These are phyloP conservation scores for Cicer arietinum DNA, from an alignment of 306 rosid species.

Conservation along the genomic window DNA sequence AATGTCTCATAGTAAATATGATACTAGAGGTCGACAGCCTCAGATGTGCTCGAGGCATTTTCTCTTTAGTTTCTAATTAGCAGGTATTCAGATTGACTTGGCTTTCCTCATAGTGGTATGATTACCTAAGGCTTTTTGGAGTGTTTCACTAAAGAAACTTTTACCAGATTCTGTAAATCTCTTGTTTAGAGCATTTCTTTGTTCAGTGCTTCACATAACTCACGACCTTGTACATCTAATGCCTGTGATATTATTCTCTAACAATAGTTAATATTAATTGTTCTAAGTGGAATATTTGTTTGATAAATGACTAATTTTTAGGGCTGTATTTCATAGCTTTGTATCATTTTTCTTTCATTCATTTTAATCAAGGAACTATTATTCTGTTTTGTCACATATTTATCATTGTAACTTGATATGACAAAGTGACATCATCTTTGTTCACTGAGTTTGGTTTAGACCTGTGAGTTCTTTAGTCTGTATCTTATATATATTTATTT, in stretches of 20 bases:
- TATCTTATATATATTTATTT: no score
- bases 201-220: neutral
- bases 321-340: neutral
- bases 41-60: neutral
- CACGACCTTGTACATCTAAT: neutral
- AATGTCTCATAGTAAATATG: neutral
- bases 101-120: neutral
- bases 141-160: neutral
- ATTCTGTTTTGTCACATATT: neutral
- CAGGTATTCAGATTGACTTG: neutral
- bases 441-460: no score
- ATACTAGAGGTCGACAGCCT: neutral
- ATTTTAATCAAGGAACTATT: neutral
- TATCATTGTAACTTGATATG: neutral
- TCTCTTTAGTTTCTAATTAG: neutral
- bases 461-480: no score
- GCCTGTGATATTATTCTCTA: neutral
- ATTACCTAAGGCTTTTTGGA: neutral
- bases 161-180: neutral
- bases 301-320: neutral
- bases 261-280: neutral
- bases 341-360: conserved; percentile 1
- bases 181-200: neutral
- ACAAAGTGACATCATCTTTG: no score
- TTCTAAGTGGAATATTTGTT: no score